Base-by-base conservation (phyloP, 2,329 filamentous ascomycete species). In the Fusarium sp. region DNA sequence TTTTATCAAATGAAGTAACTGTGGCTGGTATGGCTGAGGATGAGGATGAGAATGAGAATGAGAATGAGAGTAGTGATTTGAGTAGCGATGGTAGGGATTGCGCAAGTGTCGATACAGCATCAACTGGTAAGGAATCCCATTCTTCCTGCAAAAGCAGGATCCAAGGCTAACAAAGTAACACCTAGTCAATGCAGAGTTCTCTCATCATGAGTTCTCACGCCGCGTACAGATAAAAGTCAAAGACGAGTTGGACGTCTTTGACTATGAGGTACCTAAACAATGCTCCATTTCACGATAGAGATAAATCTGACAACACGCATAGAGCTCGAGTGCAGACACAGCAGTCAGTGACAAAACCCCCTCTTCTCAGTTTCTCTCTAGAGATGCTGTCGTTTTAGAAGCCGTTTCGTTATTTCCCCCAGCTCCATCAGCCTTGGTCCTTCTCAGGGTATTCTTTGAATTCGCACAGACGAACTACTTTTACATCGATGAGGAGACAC, bases 381-480 rank as follows among this genome's bases (percentile, higher is more conserved):
- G 57, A 42, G 58, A 68, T 6, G 46, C 43, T 12, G 23, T 63
- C 5, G 63, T 74, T 6, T 48, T 69, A 3, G 62, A 71, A 18
- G 60, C 65, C 2, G 49, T 53, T 6, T 71, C 71, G 1, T 38
- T 71, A 8, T 74, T 71, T 7, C 71, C 71, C 1, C 57, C 60
- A 9, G 53, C 56, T 1, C 52, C 68, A 16, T 59, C 61, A 11
- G 68, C 69, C 1, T 38, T 62, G 8, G 20, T 64, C 6, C 63
- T 74, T 0, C 35, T 73, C n/a, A 52, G 68, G 28, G 59, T 73
- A 13, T 73, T 74, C 52, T 71, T 74, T 41, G 61, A 74, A 26
- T 55, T 74, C 8, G 68, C 54, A 1, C 68, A 74, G 35, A 73
- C 71, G 20, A 71, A 74, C 23, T 74, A 74, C 41, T 74, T 71